Base-by-base conservation (phyloP, 2,329 filamentous ascomycete genomes). In the Fusarium sp. region DNA sequence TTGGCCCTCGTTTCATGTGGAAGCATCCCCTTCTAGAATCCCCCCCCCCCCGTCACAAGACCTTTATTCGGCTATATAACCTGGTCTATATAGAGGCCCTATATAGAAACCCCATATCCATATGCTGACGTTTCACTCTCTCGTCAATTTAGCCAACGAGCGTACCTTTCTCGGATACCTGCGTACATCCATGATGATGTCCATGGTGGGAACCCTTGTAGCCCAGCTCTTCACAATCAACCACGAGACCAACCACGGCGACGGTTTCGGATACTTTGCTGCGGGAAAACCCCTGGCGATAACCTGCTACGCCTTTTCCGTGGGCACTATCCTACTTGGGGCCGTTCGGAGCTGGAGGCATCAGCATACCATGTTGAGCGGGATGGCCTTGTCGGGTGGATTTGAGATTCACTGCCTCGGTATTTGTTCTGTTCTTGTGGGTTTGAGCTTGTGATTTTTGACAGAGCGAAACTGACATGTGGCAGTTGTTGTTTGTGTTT, bases 111-210 rank as follows among this genome's bases (percentile, higher is more conserved):
- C 27, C 27, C 27, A 24, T 34, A 16, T 13, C 40, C 20, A 22
- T 42, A 13, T 40, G 31, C 70, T 73, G 40, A 73, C 38, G 27
- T 45, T 45, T 45, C 40, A 34, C 31, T 34, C 29, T 10, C 27
- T 29, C 27, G 8, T 29, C 38, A 31, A 10, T 40, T 18, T 54
- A 94, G 93, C 93, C 40, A 88, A 94, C 64, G 92, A 95, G 82
- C 86, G 93, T 66, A 95, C 93, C 20, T 95, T 92, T 78, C 88
- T 95, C 20, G 91, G 88, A 34, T 94, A 94, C 80, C 86, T 94
- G 34, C 89, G 93, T 22, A 94, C 92, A 2, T 93, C 91, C 0
- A 82, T 93, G 40, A 86, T 89, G n/a, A 85, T 94, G 42, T 90
- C 92, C 16, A 91, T 93, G 83, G 83, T 91, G 22, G 92, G 92